Evolutionary conservation across 805 yeast species (phyloP).

Genomic region (Metschnikowia santaceciliae): DNA sequence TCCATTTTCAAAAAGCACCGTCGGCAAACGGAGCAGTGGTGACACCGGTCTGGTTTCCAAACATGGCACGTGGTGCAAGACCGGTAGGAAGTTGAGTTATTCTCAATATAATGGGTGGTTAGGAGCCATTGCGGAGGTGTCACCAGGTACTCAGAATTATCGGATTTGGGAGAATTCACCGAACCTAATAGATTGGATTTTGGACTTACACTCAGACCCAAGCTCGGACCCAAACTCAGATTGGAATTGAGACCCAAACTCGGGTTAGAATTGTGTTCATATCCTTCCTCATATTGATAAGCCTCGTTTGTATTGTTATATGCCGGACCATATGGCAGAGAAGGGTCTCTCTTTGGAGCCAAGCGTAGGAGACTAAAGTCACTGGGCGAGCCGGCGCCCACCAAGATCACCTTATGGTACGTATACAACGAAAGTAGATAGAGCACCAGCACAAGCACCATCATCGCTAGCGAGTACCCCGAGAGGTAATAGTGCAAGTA

Average conservation of each 20-base stretch:
- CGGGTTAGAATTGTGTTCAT: no score
- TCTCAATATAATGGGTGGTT: constrained; percentile 39
- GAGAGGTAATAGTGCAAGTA: constrained; percentile 15
- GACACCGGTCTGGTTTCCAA: constrained; percentile 61
- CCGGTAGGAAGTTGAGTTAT: constrained; percentile 55
- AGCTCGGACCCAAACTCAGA: no score
- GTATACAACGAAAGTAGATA: constrained; percentile 42
- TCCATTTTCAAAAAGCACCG: constrained; percentile 51
- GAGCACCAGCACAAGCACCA: constrained; percentile 22
- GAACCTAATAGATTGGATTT: no score
- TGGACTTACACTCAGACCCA: no score
- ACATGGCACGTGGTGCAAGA: constrained; percentile 50
- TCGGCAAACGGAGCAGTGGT: constrained; percentile 51
- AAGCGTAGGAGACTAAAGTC: constrained; percentile 46
- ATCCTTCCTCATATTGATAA: no score
- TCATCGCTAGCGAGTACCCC: background rate
- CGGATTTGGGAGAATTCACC: no score
- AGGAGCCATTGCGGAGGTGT: constrained; percentile 33
- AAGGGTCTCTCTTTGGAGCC: constrained; percentile 12
- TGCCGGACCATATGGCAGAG: no score
- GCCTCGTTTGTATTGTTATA: no score
- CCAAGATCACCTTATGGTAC: constrained; percentile 48
- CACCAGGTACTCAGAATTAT: background rate
- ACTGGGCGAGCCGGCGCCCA: constrained; percentile 64
- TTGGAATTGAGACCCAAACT: no score